phyloP scores from a whole-genome alignment of 1,284 basidiomycete genomes.

The Pholiota adiposa region DNA sequence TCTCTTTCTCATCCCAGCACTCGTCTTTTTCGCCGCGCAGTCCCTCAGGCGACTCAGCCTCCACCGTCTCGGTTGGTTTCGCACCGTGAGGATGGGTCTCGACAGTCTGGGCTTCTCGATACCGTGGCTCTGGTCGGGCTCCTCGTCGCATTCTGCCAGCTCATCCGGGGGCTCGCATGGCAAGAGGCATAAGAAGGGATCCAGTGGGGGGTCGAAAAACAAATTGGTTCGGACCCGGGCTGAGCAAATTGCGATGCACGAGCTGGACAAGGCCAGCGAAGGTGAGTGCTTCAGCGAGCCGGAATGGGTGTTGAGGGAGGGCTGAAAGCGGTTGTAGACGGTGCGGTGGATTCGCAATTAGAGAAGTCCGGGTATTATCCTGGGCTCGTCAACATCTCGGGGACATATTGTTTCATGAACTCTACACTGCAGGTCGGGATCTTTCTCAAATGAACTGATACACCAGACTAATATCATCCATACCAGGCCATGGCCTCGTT shows the following conservation, averaged over 20 bases:
- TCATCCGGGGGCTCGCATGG: conserved; percentile 29
- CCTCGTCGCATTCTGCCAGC: conserved; percentile 17
- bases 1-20: conserved; percentile 56
- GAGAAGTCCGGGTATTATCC: conserved; percentile 66
- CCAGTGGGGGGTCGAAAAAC: conserved; percentile 24
- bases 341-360: conserved; percentile 23
- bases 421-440: conserved; percentile 82
- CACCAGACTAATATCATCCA: neutral
- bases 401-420: conserved; percentile 95
- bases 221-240: conserved; percentile 48
- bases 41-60: conserved; percentile 26
- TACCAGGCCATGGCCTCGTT: conserved; percentile 82
- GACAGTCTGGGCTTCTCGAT: conserved; percentile 53
- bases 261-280: conserved; percentile 35
- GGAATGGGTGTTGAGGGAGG: neutral
- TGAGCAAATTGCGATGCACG: conserved; percentile 56
- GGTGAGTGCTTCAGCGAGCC: conserved; percentile 1
- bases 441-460: conserved; percentile 9
- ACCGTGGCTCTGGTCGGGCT: conserved; percentile 60
- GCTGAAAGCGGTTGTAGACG: neutral
- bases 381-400: conserved; percentile 91
- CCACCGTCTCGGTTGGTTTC: conserved; percentile 30
- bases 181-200: conserved; percentile 53
- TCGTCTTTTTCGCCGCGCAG: conserved; percentile 47
- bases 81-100: conserved; percentile 56